A percentile compares a stretch with the other conserved stretches of the same genome.
These are phyloP conservation scores for Termitomyces sp. DNA, from an alignment of 1,284 basidiomycete genomes.

Conservation along the genomic window DNA sequence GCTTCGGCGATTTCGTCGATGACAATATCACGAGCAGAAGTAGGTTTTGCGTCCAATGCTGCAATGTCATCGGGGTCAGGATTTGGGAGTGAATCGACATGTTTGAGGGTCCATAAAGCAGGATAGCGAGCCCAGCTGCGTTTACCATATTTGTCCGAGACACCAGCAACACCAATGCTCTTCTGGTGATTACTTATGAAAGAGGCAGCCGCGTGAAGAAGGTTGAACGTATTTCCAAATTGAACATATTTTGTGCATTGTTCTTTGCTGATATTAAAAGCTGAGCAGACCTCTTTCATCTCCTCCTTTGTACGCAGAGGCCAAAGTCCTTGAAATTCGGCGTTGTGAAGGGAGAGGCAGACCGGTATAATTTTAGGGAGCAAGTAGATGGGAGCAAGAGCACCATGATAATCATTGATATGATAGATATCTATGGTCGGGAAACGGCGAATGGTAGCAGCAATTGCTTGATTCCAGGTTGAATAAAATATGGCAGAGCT, in stretches of 20 bases:
- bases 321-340: constrained; percentile 95
- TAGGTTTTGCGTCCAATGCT: constrained; percentile 77
- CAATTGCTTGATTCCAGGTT: constrained; percentile 95
- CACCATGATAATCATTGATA: constrained; percentile 89
- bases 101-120: constrained; percentile 89
- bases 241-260: constrained; percentile 93
- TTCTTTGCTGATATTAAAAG: constrained; percentile 94
- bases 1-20: constrained; percentile 82
- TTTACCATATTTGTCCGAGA: constrained; percentile 94
- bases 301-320: constrained; percentile 92
- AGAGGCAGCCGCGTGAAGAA: constrained; percentile 86
- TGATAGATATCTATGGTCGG: constrained; percentile 88
- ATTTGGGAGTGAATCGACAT: constrained; percentile 91
- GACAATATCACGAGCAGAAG: constrained; percentile 67
- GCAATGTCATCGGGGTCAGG: constrained; percentile 92
- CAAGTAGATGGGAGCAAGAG: constrained; percentile 84
- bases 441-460: constrained; percentile 78
- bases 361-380: constrained; percentile 85
- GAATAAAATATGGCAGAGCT: constrained; percentile 95
- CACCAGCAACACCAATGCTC: constrained; percentile 88
- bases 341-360: constrained; percentile 92
- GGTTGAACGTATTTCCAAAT: constrained; percentile 94
- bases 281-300: constrained; percentile 95
- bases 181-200: constrained; percentile 92
- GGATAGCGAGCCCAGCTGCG: constrained; percentile 94